These are phyloP conservation scores for Draba incana DNA, from an alignment of 345 rosid genomes.

Conservation along the genomic window DNA sequence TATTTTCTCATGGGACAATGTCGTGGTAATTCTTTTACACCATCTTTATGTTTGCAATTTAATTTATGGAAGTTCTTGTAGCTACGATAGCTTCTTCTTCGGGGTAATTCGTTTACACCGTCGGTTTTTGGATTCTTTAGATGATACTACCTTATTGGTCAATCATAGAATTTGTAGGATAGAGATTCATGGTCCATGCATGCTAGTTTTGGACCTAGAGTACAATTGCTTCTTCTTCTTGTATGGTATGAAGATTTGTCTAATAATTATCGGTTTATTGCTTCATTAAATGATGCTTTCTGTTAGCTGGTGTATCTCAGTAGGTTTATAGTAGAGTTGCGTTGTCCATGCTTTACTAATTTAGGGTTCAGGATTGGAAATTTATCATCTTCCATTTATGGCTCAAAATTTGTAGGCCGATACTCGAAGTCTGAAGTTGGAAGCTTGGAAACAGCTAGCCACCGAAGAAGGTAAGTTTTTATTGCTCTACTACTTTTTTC, in stretches of 20 bases:
- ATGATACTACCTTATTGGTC: conserved; percentile 8
- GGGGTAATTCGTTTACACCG: too few relatives aligned
- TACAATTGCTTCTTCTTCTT: neutral
- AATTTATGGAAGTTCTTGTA: conserved; percentile 7
- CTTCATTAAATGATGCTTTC: conserved; percentile 9
- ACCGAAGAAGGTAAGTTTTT: conserved; percentile 74
- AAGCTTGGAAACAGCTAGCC: conserved; percentile 94
- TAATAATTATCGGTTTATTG: neutral
- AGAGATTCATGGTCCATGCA: conserved; percentile 10
- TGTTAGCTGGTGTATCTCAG: conserved; percentile 2
- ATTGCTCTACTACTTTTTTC: neutral
- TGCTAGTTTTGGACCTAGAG: neutral
- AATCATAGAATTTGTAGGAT: neutral
- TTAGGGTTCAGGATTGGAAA: neutral
- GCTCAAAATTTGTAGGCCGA: conserved; percentile 62
- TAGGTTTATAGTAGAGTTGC: neutral
- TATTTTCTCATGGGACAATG: conserved; percentile 97
- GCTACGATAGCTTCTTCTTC: neutral
- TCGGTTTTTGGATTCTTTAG: neutral
- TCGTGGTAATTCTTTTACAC: conserved; percentile 60
- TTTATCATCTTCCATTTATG: conserved; percentile 20
- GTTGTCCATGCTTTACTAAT: conserved; percentile 23
- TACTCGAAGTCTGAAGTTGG: conserved; percentile 73
- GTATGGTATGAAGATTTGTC: neutral
- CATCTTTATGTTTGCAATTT: conserved; percentile 27